A percentile compares a stretch with the other conserved stretches of the same genome.
These are phyloP conservation scores for Tilletiopsis washingtonensis DNA, from an alignment of 1,284 basidiomycete genomes.

Conservation along the genomic window DNA sequence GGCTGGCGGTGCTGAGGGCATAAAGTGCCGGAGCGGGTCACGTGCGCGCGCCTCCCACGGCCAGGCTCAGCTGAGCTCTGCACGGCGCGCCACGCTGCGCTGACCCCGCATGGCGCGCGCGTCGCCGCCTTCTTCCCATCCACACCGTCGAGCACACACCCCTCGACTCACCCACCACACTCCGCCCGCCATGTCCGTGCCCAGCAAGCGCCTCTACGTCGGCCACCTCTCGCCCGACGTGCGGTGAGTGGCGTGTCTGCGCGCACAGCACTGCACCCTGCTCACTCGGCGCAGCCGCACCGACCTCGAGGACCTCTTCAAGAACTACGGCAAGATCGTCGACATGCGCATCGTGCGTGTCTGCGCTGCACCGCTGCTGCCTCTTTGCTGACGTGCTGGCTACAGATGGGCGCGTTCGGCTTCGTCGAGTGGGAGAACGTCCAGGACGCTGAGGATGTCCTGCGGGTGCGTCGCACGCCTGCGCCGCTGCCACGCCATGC, in stretches of 20 bases:
- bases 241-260: constrained; percentile 11
- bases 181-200: too few species aligned
- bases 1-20: too few species aligned
- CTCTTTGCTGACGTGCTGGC: neutral
- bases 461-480: constrained; percentile 18
- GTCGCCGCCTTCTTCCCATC: too few species aligned
- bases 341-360: constrained; percentile 1
- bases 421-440: constrained; percentile 44
- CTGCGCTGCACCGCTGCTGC: neutral
- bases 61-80: too few species aligned
- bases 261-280: neutral
- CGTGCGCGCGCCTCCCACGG: too few species aligned
- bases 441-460: constrained; percentile 44
- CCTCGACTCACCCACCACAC: too few species aligned
- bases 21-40: too few species aligned
- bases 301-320: constrained; percentile 44
- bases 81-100: too few species aligned
- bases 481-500: neutral
- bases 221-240: constrained; percentile 38
- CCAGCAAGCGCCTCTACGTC: constrained; percentile 35
- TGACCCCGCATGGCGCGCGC: too few species aligned
- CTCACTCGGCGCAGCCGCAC: constrained; percentile 1
- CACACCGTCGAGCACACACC: too few species aligned
- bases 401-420: constrained; percentile 41
- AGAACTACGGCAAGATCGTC: constrained; percentile 37